Conservation (phyloP, 2,329 filamentous ascomycete species). For the Ciborinia camelliae region DNA sequence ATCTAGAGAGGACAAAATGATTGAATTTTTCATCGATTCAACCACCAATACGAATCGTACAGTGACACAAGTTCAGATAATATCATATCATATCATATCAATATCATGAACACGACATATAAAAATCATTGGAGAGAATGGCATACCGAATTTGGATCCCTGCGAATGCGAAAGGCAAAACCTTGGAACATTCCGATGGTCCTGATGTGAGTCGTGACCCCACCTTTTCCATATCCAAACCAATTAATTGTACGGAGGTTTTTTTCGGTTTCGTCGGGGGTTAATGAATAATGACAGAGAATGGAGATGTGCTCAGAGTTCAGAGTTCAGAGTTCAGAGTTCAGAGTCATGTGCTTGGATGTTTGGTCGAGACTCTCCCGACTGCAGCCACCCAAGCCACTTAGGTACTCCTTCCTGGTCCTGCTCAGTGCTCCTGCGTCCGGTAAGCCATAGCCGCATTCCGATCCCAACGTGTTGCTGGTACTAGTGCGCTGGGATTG, state of each 20-base stretch:
- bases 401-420: background rate
- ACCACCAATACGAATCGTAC: background rate
- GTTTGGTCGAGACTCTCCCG: background rate
- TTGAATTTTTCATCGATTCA: too few species aligned
- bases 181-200: background rate
- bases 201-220: background rate
- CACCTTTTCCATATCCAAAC: background rate
- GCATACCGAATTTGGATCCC: background rate
- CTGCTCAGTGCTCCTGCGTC: background rate
- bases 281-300: too few species aligned
- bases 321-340: too few species aligned
- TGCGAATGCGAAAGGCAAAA: background rate
- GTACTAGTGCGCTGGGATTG: too few species aligned
- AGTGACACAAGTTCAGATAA: background rate
- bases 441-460: background rate
- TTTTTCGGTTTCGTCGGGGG: background rate
- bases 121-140: background rate
- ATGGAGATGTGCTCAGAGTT: too few species aligned
- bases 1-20: background rate
- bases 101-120: background rate
- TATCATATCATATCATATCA: background rate
- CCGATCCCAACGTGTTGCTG: background rate
- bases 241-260: too few species aligned
- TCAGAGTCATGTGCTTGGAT: background rate
- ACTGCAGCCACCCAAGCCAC: too few species aligned